Base-by-base conservation (phyloP, 345 rosid species). In the Salix viminalis region DNA sequence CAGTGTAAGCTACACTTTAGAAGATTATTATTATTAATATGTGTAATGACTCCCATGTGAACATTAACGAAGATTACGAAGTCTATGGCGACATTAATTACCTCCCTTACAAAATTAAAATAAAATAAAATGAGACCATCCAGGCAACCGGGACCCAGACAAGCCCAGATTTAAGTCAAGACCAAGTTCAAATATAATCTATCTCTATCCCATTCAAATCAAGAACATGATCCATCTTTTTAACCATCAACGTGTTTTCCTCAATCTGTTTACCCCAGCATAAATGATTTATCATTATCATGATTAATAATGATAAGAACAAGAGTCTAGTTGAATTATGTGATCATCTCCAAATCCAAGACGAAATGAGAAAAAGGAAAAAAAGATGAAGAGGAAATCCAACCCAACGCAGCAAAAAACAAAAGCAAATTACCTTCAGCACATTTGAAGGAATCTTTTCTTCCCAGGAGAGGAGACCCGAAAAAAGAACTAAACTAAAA, bases 141-240 rank as follows among this genome's bases (percentile, higher is more conserved):
- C 73, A 65, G 67, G 64, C 72, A 64, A 65, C 65, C 66, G 80
- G 79, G 85, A 64, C 83, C 83, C 85, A 69, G 76, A 44, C 28
- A 23, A n/a, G 36, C 37, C 58, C 72, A 69, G 58, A 69, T 44
- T 69, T 52, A 66, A 36, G 44, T 36, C n/a, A 23, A 24, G 6
- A 24, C 4, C 4, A 12, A 28, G 10, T 12, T 61, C n/a, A 5
- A 34, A 34, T 62, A 21, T 28, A 26, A 19, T n/a, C 36, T 30
- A 24, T 37, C 5, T 52, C 18, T 16, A 13, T 41, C 56, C 72
- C 6, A 44, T 30, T 24, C 28, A 69, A 67, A 75, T 26, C 77
- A 70, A 65, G 76, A 73, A 76, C 81, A 81, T 60, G 11, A 16
- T 26, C 56, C 19, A 48, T 15, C 30, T 4, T 39, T 69, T 69